Conservation (phyloP, 2,329 filamentous ascomycete genomes). For the Aurifilum marmelostoma region DNA sequence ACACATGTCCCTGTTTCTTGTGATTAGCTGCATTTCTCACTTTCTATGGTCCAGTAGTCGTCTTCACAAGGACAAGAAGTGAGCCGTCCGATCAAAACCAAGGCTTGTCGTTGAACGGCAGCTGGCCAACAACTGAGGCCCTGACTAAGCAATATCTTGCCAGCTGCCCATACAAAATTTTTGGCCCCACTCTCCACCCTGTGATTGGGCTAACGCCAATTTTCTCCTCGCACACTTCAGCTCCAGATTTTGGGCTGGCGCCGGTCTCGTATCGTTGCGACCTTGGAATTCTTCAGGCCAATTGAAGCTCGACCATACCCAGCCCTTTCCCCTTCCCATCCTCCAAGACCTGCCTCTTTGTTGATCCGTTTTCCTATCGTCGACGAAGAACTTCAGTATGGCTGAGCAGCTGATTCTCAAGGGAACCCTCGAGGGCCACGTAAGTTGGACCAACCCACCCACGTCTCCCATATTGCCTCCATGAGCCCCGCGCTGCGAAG, state of each 20-base stretch:
- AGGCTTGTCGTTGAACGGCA: slow-evolving; percentile 14
- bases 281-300: slow-evolving; percentile 28
- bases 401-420: slow-evolving; percentile 94
- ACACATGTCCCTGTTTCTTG: not conserved
- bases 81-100: not conserved
- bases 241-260: slow-evolving; percentile 50
- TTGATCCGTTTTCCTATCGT: slow-evolving; percentile 40
- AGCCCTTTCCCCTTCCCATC: slow-evolving; percentile 42
- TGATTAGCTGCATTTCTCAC: not conserved
- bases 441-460: slow-evolving; percentile 49
- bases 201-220: slow-evolving; percentile 40
- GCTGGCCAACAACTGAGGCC: slow-evolving; percentile 14
- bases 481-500: slow-evolving; percentile 29
- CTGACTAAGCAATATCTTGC: slow-evolving; percentile 11
- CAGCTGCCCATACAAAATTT: slow-evolving; percentile 12
- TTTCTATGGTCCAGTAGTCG: not conserved
- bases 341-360: slow-evolving; percentile 38
- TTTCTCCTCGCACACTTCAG: slow-evolving; percentile 29
- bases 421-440: slow-evolving; percentile 97
- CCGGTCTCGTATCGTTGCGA: slow-evolving; percentile 38
- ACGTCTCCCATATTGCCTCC: slow-evolving; percentile 34
- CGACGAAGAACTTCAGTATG: slow-evolving; percentile 59
- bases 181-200: not conserved
- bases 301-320: slow-evolving; percentile 34
- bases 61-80: not conserved